These are phyloP conservation scores for Amoeboaphelidium protococcarum DNA, from an alignment of 371 early-diverging fungal genomes.

Conservation along the genomic window DNA sequence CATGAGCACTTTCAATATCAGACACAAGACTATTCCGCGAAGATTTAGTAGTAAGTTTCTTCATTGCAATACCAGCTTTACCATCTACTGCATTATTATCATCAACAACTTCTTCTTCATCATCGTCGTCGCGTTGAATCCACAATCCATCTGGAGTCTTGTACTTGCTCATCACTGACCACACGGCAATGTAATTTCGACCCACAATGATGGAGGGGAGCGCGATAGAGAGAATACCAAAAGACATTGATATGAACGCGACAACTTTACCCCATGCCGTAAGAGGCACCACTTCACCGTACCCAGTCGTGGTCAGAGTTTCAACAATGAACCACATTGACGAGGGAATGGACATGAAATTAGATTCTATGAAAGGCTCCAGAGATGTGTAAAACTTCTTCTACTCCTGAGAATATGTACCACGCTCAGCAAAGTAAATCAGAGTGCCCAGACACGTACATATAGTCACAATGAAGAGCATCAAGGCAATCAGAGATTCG, in stretches of 20 bases:
- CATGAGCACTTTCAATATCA: too few relatives aligned
- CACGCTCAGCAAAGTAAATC: constrained; percentile 60
- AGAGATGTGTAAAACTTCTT: constrained; percentile 32
- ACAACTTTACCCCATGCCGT: constrained; percentile 5
- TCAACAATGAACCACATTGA: constrained; percentile 26
- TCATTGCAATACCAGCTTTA: too few relatives aligned
- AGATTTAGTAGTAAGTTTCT: too few relatives aligned
- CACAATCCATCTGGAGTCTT: too few relatives aligned
- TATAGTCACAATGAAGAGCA: constrained; percentile 43
- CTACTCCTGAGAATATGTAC: constrained; percentile 37
- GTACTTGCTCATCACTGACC: too few relatives aligned
- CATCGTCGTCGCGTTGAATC: too few relatives aligned
- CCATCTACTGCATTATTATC: too few relatives aligned
- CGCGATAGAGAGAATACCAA: constrained; percentile 7
- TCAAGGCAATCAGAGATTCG: constrained; percentile 45
- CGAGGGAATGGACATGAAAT: constrained; percentile 60
- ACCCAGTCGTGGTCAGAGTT: constrained; percentile 8
- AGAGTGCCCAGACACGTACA: constrained; percentile 43
- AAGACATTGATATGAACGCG: constrained; percentile 5
- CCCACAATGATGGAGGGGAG: constrained; percentile 7
- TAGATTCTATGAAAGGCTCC: constrained; percentile 31
- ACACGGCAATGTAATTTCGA: constrained; percentile 33
- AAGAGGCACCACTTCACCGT: constrained; percentile 6
- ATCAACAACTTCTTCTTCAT: too few relatives aligned
- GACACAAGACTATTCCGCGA: too few relatives aligned